A percentile compares a stretch with the other conserved stretches of the same genome.
phyloP scores from a whole-genome alignment of 345 rosid genomes.

The Rhodamnia argentea region DNA sequence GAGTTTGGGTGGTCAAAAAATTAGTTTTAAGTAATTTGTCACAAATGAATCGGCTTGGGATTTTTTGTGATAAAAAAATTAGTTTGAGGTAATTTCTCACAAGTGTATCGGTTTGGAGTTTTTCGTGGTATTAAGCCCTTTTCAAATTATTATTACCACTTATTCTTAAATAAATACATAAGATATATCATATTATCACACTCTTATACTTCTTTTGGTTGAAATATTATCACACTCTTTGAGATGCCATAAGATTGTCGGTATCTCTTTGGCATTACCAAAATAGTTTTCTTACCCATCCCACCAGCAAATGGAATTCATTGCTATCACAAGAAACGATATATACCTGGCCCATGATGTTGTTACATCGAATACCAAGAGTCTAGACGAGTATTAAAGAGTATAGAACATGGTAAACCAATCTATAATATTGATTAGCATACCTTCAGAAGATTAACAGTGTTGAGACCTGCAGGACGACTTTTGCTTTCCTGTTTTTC shows the following conservation, averaged over 20 bases:
- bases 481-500: slow-evolving; percentile 77
- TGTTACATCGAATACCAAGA: background rate
- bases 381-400: background rate
- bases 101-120: too few relatives aligned
- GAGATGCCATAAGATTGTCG: background rate
- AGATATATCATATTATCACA: background rate
- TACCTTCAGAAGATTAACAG: slow-evolving; percentile 92
- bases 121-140: too few relatives aligned
- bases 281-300: background rate
- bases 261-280: background rate
- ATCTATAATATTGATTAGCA: slow-evolving; percentile 6
- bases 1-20: too few relatives aligned
- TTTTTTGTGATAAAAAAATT: too few relatives aligned
- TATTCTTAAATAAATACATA: background rate
- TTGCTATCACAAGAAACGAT: background rate
- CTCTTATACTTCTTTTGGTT: background rate
- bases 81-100: too few relatives aligned
- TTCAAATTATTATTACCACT: background rate
- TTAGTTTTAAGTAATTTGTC: too few relatives aligned
- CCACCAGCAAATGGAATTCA: background rate
- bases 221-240: background rate
- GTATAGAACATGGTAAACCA: background rate
- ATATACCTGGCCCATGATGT: background rate
- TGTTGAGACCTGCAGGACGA: slow-evolving; percentile 88
- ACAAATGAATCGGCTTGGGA: too few relatives aligned